phyloP scores from a whole-genome alignment of 2,329 filamentous ascomycete species.

The Thelonectria blattea region DNA sequence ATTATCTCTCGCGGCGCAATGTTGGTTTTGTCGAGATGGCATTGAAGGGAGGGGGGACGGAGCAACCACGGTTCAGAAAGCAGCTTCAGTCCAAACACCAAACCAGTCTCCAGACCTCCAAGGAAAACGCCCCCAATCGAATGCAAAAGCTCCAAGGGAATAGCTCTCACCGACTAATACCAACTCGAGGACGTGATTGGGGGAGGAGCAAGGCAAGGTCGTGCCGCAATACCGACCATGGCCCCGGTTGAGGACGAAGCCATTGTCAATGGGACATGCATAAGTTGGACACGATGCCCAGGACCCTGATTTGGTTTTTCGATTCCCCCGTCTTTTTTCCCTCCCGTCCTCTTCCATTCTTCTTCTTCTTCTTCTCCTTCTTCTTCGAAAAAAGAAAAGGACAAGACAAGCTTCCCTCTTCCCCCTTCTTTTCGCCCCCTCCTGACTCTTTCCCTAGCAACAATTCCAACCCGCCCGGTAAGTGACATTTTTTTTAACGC shows the following conservation, averaged over 20 bases:
- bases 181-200: background rate
- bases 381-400: background rate
- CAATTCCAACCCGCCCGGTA: background rate
- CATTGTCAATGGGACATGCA: background rate
- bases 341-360: background rate
- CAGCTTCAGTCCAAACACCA: background rate
- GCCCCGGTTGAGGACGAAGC: background rate
- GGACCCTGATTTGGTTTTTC: background rate
- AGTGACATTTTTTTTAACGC: background rate
- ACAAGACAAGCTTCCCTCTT: no score
- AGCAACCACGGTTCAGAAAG: background rate
- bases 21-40: no score
- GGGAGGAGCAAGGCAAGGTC: no score
- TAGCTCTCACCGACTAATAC: background rate
- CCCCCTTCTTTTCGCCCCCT: no score
- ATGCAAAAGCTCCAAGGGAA: background rate
- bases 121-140: background rate
- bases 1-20: background rate
- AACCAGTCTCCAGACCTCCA: background rate
- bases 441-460: background rate
- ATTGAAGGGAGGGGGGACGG: no score
- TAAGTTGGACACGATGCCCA: slow-evolving; percentile 10
- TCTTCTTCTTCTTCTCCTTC: background rate
- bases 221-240: background rate
- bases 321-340: background rate